Evolutionary conservation across 1,284 basidiomycete species (phyloP), one percentile per base, ranked within the genome.

Genomic region (Mixia osmundae): DNA sequence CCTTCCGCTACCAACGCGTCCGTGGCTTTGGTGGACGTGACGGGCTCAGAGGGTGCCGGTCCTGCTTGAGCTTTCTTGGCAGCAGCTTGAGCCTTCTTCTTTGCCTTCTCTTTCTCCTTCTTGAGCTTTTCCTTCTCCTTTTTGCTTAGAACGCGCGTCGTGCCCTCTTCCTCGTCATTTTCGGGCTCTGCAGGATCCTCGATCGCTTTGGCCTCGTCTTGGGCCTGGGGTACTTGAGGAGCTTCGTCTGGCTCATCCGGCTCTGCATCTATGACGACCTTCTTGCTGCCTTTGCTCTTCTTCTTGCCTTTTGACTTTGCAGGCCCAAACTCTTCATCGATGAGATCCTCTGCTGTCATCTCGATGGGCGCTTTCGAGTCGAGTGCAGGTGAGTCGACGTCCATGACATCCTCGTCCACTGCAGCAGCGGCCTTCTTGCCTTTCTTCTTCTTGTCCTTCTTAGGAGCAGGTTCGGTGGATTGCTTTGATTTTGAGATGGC

Each of bases 101-200:
- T 89, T 0, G 78, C 82, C 72, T 87, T 87, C 61, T 89, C 82
- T 40, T 70, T 69, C 58, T 89, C 83, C 58, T 89, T 89, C 68
- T 89, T 89, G 42, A 85, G 61, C 52, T 72, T 75, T 55, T 89
- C 79, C 60, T 89, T 89, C 62, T 85, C 78, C 57, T 85, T 83
- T 61, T 87, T 89, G 10, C 71, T 71, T 19, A 85, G 57, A 25
- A 87, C 52, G n/a, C n/a, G n/a, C n/a, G 55, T 63, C 36, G 54
- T 53, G 19, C 52, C 59, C 10, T 56, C 60, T 22, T 58, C 62
- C 8, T 59, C 64, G 18, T 59, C 57, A 32, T 47, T 62, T 21
- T 61, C 58, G 23, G 54, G n/a, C n/a, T n/a, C n/a, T n/a, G n/a
- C n/a, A n/a, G n/a, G n/a, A n/a, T n/a, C n/a, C n/a, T n/a, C n/a